phyloP scores from a whole-genome alignment of 305 asterid genomes.

The Galium porrigens region DNA sequence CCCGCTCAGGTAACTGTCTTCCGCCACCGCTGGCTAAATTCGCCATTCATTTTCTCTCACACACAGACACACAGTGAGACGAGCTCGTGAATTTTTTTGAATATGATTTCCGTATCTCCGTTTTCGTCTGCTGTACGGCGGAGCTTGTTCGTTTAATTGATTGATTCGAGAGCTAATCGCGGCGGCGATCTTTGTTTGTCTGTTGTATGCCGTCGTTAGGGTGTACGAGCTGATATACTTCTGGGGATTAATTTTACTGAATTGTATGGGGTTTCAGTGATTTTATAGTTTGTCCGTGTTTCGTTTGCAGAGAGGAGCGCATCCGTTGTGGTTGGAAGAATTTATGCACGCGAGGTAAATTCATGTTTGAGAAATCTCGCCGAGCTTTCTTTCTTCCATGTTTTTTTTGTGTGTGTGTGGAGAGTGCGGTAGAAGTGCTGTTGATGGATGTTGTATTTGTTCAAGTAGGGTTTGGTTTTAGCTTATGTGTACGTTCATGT shows the following conservation, averaged over 20 bases:
- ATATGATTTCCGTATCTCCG: neutral
- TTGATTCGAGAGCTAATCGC: slow-evolving; percentile 19
- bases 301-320: slow-evolving; percentile 10
- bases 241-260: slow-evolving; percentile 5
- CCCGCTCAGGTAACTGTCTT: slow-evolving; percentile 1
- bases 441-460: neutral
- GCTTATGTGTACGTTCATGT: slow-evolving; percentile 6
- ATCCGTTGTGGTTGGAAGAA: slow-evolving; percentile 15
- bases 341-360: slow-evolving; percentile 1
- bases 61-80: neutral
- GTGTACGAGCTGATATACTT: slow-evolving; percentile 30
- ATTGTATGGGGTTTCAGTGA: slow-evolving; percentile 31
- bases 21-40: neutral
- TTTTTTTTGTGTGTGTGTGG: neutral
- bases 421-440: neutral
- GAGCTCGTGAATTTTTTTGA: neutral
- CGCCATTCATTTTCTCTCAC: neutral
- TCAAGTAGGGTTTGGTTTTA: slow-evolving; percentile 11
- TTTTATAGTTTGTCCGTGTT: neutral
- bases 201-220: slow-evolving; percentile 28
- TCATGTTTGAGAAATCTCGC: neutral
- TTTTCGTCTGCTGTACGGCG: neutral
- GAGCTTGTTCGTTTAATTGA: slow-evolving; percentile 15
- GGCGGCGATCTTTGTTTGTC: slow-evolving; percentile 16
- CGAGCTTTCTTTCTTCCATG: slow-evolving; percentile 4